Evolutionary conservation across 2,329 filamentous ascomycete genomes (phyloP).

Genomic region (Aspergillus persii): DNA sequence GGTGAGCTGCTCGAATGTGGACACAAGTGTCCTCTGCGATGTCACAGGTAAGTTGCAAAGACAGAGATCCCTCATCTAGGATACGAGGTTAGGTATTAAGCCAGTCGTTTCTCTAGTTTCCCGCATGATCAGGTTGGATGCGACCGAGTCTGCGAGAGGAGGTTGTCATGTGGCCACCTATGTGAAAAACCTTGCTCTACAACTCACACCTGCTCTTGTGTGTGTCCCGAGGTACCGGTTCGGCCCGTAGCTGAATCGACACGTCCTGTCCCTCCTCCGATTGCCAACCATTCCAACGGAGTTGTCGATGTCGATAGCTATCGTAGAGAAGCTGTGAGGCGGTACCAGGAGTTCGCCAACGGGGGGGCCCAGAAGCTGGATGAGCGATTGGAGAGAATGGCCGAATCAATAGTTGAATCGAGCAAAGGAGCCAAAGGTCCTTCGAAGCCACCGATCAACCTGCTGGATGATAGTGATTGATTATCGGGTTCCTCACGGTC

Average conservation of each 20-base stretch:
- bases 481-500: too few relatives aligned
- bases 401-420: not conserved
- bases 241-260: not conserved
- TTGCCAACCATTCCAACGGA: not conserved
- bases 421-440: not conserved
- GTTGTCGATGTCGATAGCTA: not conserved
- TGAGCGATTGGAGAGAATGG: conserved; percentile 17
- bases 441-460: not conserved
- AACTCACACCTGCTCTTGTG: conserved; percentile 30
- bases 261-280: not conserved
- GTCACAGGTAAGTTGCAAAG: conserved; percentile 48
- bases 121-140: conserved; percentile 39
- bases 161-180: conserved; percentile 39
- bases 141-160: conserved; percentile 29
- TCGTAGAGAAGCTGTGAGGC: conserved; percentile 7
- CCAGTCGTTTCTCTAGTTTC: conserved; percentile 28
- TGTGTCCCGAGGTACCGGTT: conserved; percentile 13
- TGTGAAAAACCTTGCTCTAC: conserved; percentile 34
- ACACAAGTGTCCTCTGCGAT: conserved; percentile 52
- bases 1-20: conserved; percentile 47
- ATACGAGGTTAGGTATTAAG: not conserved
- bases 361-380: conserved; percentile 31
- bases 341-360: conserved; percentile 30
- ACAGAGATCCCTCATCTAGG: not conserved
- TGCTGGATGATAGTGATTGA: not conserved